Percentiles rank a stretch among this genome's conserved stretches.
phyloP scores from a whole-genome alignment of 805 yeast genomes.

The Zygosaccharomyces lentus region DNA sequence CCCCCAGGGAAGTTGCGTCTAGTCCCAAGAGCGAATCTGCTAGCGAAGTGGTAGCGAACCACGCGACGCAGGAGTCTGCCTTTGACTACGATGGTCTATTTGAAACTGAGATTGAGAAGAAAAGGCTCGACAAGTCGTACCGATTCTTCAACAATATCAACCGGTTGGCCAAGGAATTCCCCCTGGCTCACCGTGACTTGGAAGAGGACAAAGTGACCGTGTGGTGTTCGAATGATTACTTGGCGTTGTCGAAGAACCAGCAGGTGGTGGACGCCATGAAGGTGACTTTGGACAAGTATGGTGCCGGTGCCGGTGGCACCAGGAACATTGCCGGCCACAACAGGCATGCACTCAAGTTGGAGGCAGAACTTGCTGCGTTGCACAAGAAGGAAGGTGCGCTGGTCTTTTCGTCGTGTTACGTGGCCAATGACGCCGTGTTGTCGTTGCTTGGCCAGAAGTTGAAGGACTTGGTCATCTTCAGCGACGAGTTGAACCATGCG shows the following conservation, averaged over 20 bases:
- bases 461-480: conserved; percentile 83
- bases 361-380: conserved; percentile 79
- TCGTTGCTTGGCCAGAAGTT: conserved; percentile 87
- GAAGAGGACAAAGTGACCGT: conserved; percentile 88
- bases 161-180: conserved; percentile 90
- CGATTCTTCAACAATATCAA: conserved; percentile 96
- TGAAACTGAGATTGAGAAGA: conserved; percentile 60
- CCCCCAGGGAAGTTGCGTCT: conserved; percentile 32
- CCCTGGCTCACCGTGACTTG: conserved; percentile 76
- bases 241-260: conserved; percentile 87
- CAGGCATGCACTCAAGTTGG: conserved; percentile 79
- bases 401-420: conserved; percentile 93
- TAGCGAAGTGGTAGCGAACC: conserved; percentile 30
- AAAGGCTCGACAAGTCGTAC: conserved; percentile 85
- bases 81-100: conserved; percentile 75
- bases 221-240: conserved; percentile 98
- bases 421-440: conserved; percentile 93
- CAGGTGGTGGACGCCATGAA: conserved; percentile 74
- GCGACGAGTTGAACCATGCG: conserved; percentile 93
- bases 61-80: conserved; percentile 45
- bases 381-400: conserved; percentile 94
- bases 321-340: conserved; percentile 99
- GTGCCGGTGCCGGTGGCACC: conserved; percentile 99
- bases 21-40: conserved; percentile 35
- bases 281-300: conserved; percentile 76